Evolutionary conservation across 2,329 filamentous ascomycete species (phyloP).

Genomic region (Colletotrichum liriopes): DNA sequence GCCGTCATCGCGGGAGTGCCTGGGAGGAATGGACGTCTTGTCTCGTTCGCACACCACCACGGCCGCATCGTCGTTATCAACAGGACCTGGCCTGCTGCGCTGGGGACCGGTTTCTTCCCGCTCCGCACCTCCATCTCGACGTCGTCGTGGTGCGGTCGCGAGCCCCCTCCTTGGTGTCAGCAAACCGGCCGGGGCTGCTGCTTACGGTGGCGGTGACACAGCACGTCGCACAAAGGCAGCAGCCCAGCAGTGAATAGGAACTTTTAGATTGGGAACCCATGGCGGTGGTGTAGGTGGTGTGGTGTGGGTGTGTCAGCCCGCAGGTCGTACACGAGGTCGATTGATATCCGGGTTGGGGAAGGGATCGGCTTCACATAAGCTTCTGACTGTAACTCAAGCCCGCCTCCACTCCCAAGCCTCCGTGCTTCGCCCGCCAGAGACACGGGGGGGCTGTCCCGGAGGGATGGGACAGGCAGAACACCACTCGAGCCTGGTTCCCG

Average conservation of each 20-base stretch:
- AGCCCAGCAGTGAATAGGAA: conserved; percentile 1
- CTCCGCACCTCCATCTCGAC: conserved; percentile 26
- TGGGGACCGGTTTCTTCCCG: conserved; percentile 25
- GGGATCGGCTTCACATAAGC: conserved; percentile 3
- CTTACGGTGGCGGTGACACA: conserved; percentile 38
- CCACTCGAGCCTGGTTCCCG: not conserved
- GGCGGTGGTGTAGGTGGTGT: not conserved
- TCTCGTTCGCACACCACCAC: not conserved
- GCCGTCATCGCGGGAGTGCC: not conserved
- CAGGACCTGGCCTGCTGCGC: conserved; percentile 1
- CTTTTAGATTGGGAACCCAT: not conserved
- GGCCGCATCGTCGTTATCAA: not conserved
- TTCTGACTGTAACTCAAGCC: conserved; percentile 14
- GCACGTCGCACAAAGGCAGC: conserved; percentile 8
- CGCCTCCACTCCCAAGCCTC: not conserved
- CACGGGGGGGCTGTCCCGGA: not conserved
- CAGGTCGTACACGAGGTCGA: conserved; percentile 1
- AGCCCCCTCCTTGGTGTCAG: conserved; percentile 5
- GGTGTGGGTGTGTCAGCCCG: conserved; percentile 9
- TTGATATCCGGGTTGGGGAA: not conserved
- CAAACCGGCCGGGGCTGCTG: conserved; percentile 16
- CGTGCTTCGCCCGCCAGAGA: conserved; percentile 9
- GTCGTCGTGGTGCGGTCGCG: not conserved
- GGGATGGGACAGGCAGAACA: not conserved
- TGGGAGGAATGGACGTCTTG: not conserved